Percentiles rank a stretch among this genome's conserved stretches.
Evolutionary conservation across 1,284 basidiomycete species (phyloP).

Genomic region (Rhodotorula sp.): DNA sequence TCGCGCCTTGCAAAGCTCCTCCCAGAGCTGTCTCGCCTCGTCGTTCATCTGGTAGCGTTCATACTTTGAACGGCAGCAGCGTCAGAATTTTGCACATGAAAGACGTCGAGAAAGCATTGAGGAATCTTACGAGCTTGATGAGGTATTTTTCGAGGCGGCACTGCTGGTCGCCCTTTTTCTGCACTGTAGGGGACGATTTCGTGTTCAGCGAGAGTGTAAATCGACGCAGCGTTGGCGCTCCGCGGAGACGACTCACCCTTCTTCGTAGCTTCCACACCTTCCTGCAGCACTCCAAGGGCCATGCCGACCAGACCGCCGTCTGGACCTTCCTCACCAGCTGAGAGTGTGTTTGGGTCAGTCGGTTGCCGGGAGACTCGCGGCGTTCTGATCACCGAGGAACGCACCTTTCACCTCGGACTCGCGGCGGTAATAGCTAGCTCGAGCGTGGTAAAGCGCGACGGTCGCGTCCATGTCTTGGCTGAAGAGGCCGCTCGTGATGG

Average conservation of each 20-base stretch:
- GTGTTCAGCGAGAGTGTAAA: not conserved
- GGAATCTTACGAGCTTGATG: constrained; percentile 62
- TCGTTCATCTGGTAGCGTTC: constrained; percentile 43
- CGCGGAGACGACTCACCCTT: constrained; percentile 48
- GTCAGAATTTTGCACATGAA: not conserved
- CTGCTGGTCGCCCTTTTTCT: constrained; percentile 57
- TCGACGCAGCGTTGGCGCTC: not conserved
- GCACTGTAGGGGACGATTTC: constrained; percentile 1
- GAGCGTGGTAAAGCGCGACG: constrained; percentile 64
- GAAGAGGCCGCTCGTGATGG: constrained; percentile 42
- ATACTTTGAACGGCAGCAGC: constrained; percentile 30
- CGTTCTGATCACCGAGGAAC: not conserved
- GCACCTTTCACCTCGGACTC: constrained; percentile 27
- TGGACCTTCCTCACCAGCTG: constrained; percentile 16
- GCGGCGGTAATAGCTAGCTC: constrained; percentile 56
- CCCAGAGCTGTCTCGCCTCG: constrained; percentile 44
- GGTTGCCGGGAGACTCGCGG: not conserved
- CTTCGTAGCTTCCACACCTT: constrained; percentile 44
- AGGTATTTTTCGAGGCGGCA: constrained; percentile 78
- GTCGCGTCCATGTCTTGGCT: constrained; percentile 60
- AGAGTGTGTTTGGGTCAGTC: not conserved
- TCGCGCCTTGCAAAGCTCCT: constrained; percentile 38
- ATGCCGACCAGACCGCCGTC: constrained; percentile 26
- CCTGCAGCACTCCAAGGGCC: constrained; percentile 38
- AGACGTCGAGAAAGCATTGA: constrained; percentile 45